Percentiles rank a stretch among this genome's conserved stretches.
Conservation (phyloP, 2,329 filamentous ascomycete genomes). For the Colletotrichum abscissum region DNA sequence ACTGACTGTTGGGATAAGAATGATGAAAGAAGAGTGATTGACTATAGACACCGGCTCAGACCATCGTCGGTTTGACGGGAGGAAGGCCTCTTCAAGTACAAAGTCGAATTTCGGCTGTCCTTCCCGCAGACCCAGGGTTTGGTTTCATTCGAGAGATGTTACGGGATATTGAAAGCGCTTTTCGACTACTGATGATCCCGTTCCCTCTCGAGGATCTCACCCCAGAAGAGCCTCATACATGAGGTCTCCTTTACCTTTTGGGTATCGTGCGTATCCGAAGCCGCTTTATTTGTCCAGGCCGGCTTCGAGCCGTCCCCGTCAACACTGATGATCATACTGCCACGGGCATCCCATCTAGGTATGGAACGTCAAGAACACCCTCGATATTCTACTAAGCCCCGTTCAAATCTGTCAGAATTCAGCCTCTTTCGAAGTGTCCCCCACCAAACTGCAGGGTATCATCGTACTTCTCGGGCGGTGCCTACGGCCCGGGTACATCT, state of each 20-base stretch:
- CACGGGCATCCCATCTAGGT: neutral
- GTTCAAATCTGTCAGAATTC: slow-evolving; percentile 23
- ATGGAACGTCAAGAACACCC: neutral
- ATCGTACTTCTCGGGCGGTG: neutral
- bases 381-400: neutral
- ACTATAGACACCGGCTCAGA: slow-evolving; percentile 2
- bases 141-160: slow-evolving; percentile 1
- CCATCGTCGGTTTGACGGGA: slow-evolving; percentile 18
- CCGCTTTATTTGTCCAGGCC: neutral
- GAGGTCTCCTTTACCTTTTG: slow-evolving; percentile 2
- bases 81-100: slow-evolving; percentile 22
- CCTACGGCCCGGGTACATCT: neutral
- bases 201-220: neutral
- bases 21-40: neutral
- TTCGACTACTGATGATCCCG: neutral
- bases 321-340: neutral
- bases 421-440: slow-evolving; percentile 8
- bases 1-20: neutral
- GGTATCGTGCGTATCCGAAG: neutral
- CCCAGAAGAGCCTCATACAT: slow-evolving; percentile 13
- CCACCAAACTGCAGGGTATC: slow-evolving; percentile 4
- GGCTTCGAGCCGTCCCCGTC: neutral
- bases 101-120: neutral
- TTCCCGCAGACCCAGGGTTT: neutral
- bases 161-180: slow-evolving; percentile 27